Conservation (phyloP, 306 rosid species). For the Ormosia semicastrata region DNA sequence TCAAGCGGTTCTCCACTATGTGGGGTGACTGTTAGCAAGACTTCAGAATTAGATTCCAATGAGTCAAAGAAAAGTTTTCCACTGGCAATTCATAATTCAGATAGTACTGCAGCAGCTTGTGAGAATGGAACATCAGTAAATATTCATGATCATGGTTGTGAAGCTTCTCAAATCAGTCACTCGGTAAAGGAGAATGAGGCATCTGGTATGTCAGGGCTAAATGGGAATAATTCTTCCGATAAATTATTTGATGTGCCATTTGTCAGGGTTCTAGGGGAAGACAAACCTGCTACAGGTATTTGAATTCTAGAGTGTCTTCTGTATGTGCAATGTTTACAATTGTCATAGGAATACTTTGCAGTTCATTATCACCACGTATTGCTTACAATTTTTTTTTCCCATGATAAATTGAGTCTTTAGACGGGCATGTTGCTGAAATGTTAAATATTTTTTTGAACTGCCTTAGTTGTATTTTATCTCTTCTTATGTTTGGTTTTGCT, state of each 20-base stretch:
- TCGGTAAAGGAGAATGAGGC: slow-evolving; percentile 47
- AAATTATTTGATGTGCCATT: slow-evolving; percentile 51
- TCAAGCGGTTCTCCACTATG: slow-evolving; percentile 42
- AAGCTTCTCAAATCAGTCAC: slow-evolving; percentile 32
- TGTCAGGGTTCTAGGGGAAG: slow-evolving; percentile 41
- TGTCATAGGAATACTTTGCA: neutral
- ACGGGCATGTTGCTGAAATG: neutral
- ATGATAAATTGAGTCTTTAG: neutral
- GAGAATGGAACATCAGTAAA: slow-evolving; percentile 47
- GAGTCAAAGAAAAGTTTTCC: slow-evolving; percentile 41
- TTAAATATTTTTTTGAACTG: neutral
- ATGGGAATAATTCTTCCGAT: slow-evolving; percentile 40
- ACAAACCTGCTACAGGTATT: slow-evolving; percentile 51
- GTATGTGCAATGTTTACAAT: neutral
- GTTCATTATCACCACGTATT: neutral
- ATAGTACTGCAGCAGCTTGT: slow-evolving; percentile 38
- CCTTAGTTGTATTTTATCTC: neutral
- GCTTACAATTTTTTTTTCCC: neutral
- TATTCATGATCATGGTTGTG: slow-evolving; percentile 37
- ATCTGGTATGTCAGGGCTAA: slow-evolving; percentile 37
- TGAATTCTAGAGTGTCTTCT: neutral
- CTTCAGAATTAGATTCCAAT: slow-evolving; percentile 39
- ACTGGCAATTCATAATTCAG: slow-evolving; percentile 22
- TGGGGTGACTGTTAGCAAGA: slow-evolving; percentile 44
- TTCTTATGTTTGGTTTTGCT: neutral